Conservation (phyloP, 208 protist genomes). For the Endotrypanum monterogeii region DNA sequence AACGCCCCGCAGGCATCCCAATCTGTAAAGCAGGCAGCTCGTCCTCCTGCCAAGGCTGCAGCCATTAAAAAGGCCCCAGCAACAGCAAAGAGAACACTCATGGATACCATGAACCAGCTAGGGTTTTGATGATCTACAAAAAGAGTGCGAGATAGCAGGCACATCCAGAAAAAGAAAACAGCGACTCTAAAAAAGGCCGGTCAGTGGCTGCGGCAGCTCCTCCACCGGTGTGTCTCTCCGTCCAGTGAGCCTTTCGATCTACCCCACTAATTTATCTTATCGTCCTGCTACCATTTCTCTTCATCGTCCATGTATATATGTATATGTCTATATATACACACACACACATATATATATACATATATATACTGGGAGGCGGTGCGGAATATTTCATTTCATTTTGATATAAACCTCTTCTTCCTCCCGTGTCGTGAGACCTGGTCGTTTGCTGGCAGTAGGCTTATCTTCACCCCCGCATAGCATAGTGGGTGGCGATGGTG, state of each 20-base stretch:
- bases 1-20: neutral
- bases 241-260: neutral
- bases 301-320: neutral
- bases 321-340: too few species aligned
- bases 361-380: too few species aligned
- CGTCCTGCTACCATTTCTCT: neutral
- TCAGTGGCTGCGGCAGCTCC: neutral
- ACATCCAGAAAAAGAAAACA: too few species aligned
- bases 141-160: neutral
- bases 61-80: neutral
- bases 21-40: neutral
- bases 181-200: neutral
- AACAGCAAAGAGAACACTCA: constrained; percentile 24
- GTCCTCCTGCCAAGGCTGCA: neutral
- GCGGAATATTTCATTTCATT: too few species aligned
- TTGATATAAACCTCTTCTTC: too few species aligned
- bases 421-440: neutral
- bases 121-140: constrained; percentile 32
- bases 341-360: too few species aligned
- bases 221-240: neutral
- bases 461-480: too few species aligned
- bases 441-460: too few species aligned
- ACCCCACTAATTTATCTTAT: neutral
- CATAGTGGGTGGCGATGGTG: too few species aligned
- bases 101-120: constrained; percentile 52